Evolutionary conservation across 495 filamentous ascomycete genomes (phyloP), one percentile per base, ranked within the genome.

Genomic region (Podospora tetraspora): DNA sequence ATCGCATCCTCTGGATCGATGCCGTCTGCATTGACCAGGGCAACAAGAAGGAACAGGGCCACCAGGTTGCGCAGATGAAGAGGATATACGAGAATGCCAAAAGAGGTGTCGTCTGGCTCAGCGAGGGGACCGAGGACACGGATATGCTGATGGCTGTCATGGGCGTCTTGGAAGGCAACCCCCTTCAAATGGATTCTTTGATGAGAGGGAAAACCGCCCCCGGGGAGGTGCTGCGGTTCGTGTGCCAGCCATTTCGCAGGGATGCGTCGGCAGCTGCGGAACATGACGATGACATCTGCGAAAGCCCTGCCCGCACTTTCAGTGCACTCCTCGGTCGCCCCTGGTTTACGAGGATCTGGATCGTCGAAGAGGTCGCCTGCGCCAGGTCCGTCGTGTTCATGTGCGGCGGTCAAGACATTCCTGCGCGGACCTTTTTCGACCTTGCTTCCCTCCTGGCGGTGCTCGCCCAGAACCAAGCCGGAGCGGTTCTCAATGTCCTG

Each of bases 361-460:
- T 74, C 21, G 25, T 76, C 12, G 69, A 72, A 30, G 72, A 76
- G 32, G 70, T 70, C 16, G 66, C 64, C 22, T 70, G 64, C 34
- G 70, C 72, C 3, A 68, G 12, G 19, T 16, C 21, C 3, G 70
- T 69, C 0, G 30, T 43, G 0, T 23, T 71, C 0, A 1, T 64
- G 6, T 80, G 79, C 65, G 79, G 79, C 12, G 32, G 5, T 1
- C 68, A 72, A 10, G 70, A 72, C 13, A 56, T 78, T 0, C 61
- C 73, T 7, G 66, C 72, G n/a, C 66, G 68, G 1, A 72, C 68
- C 11, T 80, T 81, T 64, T 63, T 70, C 24, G 37, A 43, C 37
- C 5, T 43, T 7, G 37, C 5, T 6, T 43, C 3, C 16, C 37
- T 43, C 16, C 16, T 43, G 5, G 16, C 4, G 37, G 16, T 43